These are phyloP conservation scores for Xerocomellus amylosporus DNA, from an alignment of 768 basidiomycete species.

Conservation along the genomic window DNA sequence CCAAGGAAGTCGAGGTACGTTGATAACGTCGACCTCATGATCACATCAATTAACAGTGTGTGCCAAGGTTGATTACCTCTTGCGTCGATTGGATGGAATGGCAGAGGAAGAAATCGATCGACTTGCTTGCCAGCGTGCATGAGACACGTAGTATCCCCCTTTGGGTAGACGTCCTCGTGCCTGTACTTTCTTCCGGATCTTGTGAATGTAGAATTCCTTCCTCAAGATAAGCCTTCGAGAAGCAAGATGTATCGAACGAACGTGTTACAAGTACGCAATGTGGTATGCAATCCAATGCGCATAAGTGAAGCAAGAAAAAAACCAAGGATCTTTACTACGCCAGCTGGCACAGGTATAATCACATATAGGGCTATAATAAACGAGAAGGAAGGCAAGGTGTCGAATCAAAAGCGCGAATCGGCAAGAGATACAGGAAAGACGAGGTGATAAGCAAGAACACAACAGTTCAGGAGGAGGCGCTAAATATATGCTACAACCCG, in stretches of 20 bases:
- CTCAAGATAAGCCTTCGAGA: conserved; percentile 1
- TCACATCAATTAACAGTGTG: not conserved
- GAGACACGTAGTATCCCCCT: conserved; percentile 5
- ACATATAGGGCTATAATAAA: conserved; percentile 12
- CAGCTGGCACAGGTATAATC: conserved; percentile 19
- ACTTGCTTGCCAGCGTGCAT: conserved; percentile 35
- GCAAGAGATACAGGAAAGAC: conserved; percentile 11
- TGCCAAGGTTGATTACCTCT: conserved; percentile 88
- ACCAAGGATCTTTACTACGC: conserved; percentile 16
- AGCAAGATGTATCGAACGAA: conserved; percentile 22
- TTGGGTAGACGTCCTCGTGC: conserved; percentile 1
- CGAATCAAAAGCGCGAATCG: conserved; percentile 1
- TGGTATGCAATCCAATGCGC: conserved; percentile 22
- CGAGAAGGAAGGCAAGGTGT: not conserved
- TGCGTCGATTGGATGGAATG: conserved; percentile 83
- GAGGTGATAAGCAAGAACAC: conserved; percentile 26
- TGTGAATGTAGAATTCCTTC: conserved; percentile 5
- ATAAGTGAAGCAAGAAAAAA: conserved; percentile 24
- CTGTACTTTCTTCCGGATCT: conserved; percentile 1
- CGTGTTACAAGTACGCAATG: conserved; percentile 23
- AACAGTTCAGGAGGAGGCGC: conserved; percentile 11
- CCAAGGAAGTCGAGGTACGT: conserved; percentile 95
- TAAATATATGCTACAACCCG: conserved; percentile 40
- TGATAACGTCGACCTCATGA: conserved; percentile 7
- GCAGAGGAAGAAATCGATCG: conserved; percentile 75